phyloP scores from a whole-genome alignment of 2,329 filamentous ascomycete species.

The Orbilia brochopaga region DNA sequence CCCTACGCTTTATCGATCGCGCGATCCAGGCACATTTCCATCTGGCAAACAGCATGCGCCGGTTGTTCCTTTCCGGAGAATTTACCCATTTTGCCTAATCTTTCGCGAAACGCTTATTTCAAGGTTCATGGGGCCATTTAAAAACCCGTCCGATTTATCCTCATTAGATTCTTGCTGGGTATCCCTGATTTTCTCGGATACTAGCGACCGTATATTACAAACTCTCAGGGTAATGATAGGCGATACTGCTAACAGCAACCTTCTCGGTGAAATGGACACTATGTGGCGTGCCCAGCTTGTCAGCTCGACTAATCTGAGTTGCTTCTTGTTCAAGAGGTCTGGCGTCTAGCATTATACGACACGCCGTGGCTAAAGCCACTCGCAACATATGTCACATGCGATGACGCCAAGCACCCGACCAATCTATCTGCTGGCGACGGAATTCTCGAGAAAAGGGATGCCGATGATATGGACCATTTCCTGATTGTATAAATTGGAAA shows the following conservation, averaged over 20 bases:
- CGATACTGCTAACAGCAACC: slow-evolving; percentile 19
- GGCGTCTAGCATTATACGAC: too few relatives aligned
- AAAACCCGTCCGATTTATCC: slow-evolving; percentile 21
- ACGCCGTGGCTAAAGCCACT: too few relatives aligned
- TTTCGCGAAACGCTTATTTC: slow-evolving; percentile 13
- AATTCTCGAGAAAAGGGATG: too few relatives aligned
- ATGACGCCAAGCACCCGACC: too few relatives aligned
- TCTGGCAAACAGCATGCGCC: background rate
- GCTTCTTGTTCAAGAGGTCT: too few relatives aligned
- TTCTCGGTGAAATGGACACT: slow-evolving; percentile 14
- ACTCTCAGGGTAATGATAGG: slow-evolving; percentile 14
- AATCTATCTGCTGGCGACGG: too few relatives aligned
- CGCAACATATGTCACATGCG: too few relatives aligned
- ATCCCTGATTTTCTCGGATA: slow-evolving; percentile 47
- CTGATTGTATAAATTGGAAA: too few relatives aligned
- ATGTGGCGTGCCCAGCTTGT: too few relatives aligned
- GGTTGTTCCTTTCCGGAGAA: slow-evolving; percentile 11
- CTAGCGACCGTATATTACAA: slow-evolving; percentile 38
- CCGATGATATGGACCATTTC: too few relatives aligned
- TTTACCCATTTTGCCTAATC: slow-evolving; percentile 48
- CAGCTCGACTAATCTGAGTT: background rate
- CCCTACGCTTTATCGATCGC: too few relatives aligned
- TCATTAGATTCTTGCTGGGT: slow-evolving; percentile 19
- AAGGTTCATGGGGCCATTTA: slow-evolving; percentile 13
- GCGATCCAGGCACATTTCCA: too few relatives aligned